A percentile compares a stretch with the other conserved stretches of the same genome.
phyloP scores from a whole-genome alignment of 169 alveolate species.

The Plasmodium sp. region DNA sequence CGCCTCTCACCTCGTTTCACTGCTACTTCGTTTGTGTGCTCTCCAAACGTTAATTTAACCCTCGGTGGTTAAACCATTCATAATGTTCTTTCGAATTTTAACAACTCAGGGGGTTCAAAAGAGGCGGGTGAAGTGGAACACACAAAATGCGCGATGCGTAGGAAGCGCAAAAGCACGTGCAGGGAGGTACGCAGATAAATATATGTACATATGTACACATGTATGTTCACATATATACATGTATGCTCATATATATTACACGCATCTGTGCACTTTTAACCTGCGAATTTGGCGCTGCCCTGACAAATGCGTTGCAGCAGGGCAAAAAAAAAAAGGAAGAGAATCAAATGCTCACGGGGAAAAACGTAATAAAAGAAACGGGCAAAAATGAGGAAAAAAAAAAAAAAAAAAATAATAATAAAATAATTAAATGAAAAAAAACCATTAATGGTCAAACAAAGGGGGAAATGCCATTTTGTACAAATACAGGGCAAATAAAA shows the following conservation, averaged over 20 bases:
- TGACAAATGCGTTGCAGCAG: not conserved
- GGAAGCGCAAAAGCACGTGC: not conserved
- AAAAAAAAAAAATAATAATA: not conserved
- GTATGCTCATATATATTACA: not conserved
- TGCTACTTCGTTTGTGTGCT: not conserved
- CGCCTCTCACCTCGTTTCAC: not conserved
- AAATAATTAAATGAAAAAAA: not conserved
- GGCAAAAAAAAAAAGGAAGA: not conserved
- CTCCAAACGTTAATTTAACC: conserved; percentile 6
- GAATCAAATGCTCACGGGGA: not conserved
- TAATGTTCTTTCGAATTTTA: conserved; percentile 22
- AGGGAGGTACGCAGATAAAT: not conserved
- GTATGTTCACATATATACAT: not conserved
- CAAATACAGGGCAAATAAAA: not conserved
- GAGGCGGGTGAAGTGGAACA: not conserved
- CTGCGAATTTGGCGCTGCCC: not conserved
- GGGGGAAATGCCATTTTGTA: not conserved
- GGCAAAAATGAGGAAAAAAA: not conserved
- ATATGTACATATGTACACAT: not conserved
- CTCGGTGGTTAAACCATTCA: conserved; percentile 27
- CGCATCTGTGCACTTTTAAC: not conserved
- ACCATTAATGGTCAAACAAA: not conserved
- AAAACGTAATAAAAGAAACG: conserved; percentile 1
- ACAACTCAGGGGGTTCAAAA: not conserved
- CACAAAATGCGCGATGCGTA: not conserved